Evolutionary conservation across 352 stramenopile genomes (phyloP), one percentile per base, ranked within the genome.

Genomic region (Pythium phragmitis): DNA sequence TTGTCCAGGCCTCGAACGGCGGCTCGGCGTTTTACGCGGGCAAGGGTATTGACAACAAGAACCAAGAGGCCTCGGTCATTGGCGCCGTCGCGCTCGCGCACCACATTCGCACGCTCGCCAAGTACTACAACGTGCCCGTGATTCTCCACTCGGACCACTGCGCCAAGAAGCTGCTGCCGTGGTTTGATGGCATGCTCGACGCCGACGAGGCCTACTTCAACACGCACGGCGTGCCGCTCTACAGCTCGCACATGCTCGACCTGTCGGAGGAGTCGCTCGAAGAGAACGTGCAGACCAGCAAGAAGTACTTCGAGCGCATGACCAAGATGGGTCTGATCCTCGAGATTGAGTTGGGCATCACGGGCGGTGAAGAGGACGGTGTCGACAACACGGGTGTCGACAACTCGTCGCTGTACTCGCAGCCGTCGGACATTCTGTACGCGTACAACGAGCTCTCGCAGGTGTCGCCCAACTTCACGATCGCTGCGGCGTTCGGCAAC

Each of bases 111-210:
- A 83, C 95, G 66, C 96, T 99, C 76, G 96, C 97, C 69, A 92
- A 96, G 76, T 82, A 97, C 74, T 99, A 99, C 85, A 91, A 91
- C 59, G 88, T 99, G 63, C 96, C 96, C 7, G 96, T 99, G 45
- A 95, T 99, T 60, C 84, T 99, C 55, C 97, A 99, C 94, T 98
- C 96, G 65, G 97, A 99, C 79, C 97, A 99, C 82, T 99, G 97
- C 84, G 94, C 96, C 75, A 99, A 99, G 90, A 98, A 98, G 70
- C 87, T 98, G 70, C 82, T 99, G 72, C 96, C 96, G 48, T 99
- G 97, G 97, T 98, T 98, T 71, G 96, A 99, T 76, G 97, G 96
- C 52, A 97, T 99, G 79, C 79, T 99, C 45, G 78, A 89, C 45
- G 96, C 96, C 28, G 91, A 97, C 65, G 96, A 99, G 80, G 91